These are phyloP conservation scores for Sporothrix variecibatus DNA, from an alignment of 2,329 filamentous ascomycete genomes.

Conservation along the genomic window DNA sequence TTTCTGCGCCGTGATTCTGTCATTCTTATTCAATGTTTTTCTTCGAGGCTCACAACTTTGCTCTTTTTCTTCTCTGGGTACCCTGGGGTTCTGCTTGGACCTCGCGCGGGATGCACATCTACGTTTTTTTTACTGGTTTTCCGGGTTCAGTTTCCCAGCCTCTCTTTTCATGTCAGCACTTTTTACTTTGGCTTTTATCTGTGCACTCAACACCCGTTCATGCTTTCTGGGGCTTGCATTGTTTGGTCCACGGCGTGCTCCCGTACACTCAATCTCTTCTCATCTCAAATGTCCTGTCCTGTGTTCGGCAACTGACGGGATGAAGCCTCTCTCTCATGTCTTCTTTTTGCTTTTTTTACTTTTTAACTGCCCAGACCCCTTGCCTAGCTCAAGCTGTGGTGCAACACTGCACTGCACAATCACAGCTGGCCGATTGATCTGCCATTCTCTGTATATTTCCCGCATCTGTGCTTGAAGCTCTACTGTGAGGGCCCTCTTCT, in stretches of 20 bases:
- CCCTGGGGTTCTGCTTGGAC: conserved; percentile 13
- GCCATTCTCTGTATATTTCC: not conserved
- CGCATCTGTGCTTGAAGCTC: not conserved
- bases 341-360: no score
- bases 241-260: not conserved
- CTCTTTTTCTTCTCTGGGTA: not conserved
- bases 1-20: not conserved
- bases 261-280: not conserved
- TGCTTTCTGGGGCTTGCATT: not conserved
- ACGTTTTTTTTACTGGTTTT: not conserved
- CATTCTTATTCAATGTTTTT: not conserved
- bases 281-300: not conserved
- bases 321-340: not conserved
- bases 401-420: conserved; percentile 6
- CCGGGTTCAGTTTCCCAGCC: conserved; percentile 2
- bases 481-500: not conserved
- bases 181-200: not conserved
- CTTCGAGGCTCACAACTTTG: not conserved
- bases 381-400: conserved; percentile 16
- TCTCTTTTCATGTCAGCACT: not conserved
- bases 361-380: not conserved
- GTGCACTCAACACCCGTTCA: not conserved
- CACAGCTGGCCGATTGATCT: not conserved
- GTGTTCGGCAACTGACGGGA: not conserved
- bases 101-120: not conserved